phyloP scores from a whole-genome alignment of 495 filamentous ascomycete species.

The Xylaria flabelliformis region DNA sequence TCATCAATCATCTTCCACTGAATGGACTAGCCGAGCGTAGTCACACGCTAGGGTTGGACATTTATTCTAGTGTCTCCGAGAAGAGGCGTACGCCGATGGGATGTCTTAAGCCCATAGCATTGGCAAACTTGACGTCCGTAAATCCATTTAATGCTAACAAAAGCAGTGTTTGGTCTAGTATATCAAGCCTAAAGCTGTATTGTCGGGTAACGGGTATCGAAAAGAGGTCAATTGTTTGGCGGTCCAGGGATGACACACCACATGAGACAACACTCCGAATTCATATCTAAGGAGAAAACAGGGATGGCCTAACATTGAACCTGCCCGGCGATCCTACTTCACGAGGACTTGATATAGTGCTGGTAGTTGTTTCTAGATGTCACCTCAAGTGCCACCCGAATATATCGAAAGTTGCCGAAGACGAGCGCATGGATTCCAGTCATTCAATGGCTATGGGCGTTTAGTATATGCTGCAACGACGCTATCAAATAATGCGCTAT shows the following conservation, averaged over 20 bases:
- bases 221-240: background rate
- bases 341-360: background rate
- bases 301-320: no score
- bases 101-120: background rate
- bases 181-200: background rate
- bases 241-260: background rate
- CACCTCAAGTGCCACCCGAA: no score
- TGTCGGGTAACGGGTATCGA: background rate
- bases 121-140: background rate
- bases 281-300: background rate
- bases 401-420: no score
- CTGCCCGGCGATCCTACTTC: no score
- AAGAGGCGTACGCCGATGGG: background rate
- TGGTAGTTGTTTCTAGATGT: background rate
- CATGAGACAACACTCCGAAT: background rate
- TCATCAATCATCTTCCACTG: conserved; percentile 68
- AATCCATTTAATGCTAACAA: background rate
- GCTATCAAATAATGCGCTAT: background rate
- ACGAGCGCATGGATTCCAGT: background rate
- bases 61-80: background rate
- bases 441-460: background rate
- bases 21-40: conserved; percentile 72
- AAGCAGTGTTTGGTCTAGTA: no score
- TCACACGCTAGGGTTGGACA: background rate
- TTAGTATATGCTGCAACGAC: background rate